Conservation (phyloP, 441 rosid species). For the Populus hybrid region DNA sequence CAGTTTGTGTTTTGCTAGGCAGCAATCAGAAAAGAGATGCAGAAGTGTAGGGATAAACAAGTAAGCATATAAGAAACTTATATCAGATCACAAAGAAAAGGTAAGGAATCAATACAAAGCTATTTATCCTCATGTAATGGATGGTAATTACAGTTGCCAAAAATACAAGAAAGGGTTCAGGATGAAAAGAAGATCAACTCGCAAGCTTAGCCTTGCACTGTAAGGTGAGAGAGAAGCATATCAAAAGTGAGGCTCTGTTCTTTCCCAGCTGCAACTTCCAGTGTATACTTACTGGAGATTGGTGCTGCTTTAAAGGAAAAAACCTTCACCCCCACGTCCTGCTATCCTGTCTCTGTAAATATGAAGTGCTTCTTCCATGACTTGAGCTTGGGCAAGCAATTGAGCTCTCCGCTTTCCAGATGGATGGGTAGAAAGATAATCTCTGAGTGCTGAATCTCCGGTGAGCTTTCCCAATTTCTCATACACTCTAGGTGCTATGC, state of each 20-base stretch:
- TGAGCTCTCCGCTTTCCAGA: conserved; percentile 85
- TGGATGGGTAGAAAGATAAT: conserved; percentile 93
- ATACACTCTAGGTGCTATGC: conserved; percentile 71
- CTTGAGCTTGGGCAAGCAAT: conserved; percentile 68
- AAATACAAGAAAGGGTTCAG: not conserved
- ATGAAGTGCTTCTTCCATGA: conserved; percentile 87
- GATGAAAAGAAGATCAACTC: too few species aligned
- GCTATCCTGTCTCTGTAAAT: conserved; percentile 58
- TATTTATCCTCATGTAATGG: conserved; percentile 42
- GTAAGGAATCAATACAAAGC: conserved; percentile 37
- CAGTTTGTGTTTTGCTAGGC: not conserved
- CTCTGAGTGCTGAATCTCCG: conserved; percentile 43
- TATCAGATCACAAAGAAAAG: not conserved
- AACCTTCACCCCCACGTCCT: conserved; percentile 79
- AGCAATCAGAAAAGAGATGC: not conserved
- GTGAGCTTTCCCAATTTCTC: conserved; percentile 73
- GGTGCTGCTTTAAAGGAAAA: conserved; percentile 53
- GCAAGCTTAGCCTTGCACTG: not conserved
- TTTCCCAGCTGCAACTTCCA: not conserved
- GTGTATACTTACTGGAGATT: not conserved
- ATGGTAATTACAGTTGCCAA: not conserved
- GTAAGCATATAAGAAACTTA: not conserved
- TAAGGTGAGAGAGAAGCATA: not conserved
- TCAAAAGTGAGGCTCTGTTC: not conserved
- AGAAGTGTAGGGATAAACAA: not conserved